Percentiles rank a stretch among this genome's conserved stretches.
These are phyloP conservation scores for Cicer chorassanicum DNA, from an alignment of 306 rosid species.

Conservation along the genomic window DNA sequence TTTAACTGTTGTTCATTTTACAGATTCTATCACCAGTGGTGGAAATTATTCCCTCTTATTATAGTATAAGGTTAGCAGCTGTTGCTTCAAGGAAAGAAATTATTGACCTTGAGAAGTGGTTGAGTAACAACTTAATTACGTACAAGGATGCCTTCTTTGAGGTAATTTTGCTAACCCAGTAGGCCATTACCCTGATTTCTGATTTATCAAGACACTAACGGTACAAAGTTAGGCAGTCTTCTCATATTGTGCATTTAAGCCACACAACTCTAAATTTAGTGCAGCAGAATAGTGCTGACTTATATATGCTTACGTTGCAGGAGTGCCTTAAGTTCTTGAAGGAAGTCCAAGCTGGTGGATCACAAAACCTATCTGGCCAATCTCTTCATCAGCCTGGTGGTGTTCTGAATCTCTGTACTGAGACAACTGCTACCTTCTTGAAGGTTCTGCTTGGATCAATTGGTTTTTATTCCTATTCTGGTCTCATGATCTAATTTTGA, in stretches of 20 bases:
- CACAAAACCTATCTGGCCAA: constrained; percentile 74
- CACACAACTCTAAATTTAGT: background rate
- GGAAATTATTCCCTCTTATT: constrained; percentile 74
- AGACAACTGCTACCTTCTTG: constrained; percentile 64
- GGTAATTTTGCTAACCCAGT: constrained; percentile 55
- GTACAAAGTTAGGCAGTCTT: constrained; percentile 2
- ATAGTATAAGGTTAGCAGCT: constrained; percentile 82
- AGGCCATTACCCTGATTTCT: background rate
- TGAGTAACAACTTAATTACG: constrained; percentile 63
- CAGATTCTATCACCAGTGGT: constrained; percentile 76
- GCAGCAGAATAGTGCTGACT: constrained; percentile 36
- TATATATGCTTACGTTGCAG: constrained; percentile 53
- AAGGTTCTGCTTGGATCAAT: constrained; percentile 61
- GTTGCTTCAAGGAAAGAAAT: constrained; percentile 82
- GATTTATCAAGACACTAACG: background rate
- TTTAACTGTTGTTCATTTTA: constrained; percentile 41
- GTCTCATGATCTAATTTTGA: constrained; percentile 11
- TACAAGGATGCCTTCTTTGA: constrained; percentile 80
- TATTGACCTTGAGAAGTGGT: constrained; percentile 92
- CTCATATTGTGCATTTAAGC: constrained; percentile 28
- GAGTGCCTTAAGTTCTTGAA: constrained; percentile 87
- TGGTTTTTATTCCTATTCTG: constrained; percentile 20
- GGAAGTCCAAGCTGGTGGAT: constrained; percentile 72
- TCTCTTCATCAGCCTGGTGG: constrained; percentile 75
- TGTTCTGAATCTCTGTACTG: constrained; percentile 63